Base-by-base conservation (phyloP, 1,139 yeast species). In the Candida tunisiensis region DNA sequence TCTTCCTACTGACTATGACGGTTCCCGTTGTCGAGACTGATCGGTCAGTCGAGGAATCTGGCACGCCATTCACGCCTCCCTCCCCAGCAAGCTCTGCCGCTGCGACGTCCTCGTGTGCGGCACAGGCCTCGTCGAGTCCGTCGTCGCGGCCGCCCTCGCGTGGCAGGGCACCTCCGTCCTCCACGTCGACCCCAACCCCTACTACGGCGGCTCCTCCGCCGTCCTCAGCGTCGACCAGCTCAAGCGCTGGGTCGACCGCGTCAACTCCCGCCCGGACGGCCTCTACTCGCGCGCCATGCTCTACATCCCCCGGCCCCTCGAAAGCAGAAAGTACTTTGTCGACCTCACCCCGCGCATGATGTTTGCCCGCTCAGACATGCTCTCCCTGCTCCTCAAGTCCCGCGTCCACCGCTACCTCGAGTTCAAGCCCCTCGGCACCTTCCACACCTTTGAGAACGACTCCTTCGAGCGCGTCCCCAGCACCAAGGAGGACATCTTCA, bases 101-200 rank as follows among this genome's bases (percentile, higher is more conserved):
- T 80, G 82, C 42, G 99, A 88, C 45, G 93, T 88, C 15, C 62
- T 88, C 25, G 75, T 88, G 31, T 65, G 78, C 39, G 98, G 99
- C 19, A 88, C 98, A 0, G 96, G 96, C 1, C 60, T 91, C 25
- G 74, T 73, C 3, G 94, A 91, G 51, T 69, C 83, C 40, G 73
- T 91, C 9, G 56, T 85, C 31, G 94, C 96, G 1, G 93, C 96
- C 3, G 88, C 96, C 0, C 60, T 88, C 30, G 77, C 95, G 10
- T 88, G 98, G 96, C 94, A 82, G 44, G 96, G 96, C 9, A 74
- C 88, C 11, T 72, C 65, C 36, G 95, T 88, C 11, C 60, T 88
- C 30, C 98, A 88, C 49, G 69, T 88, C 25, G 98, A 88, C 49
- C 60, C 70, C 31, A 75, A 80, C 42, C 63, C 68, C 21, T 74